Evolutionary conservation across 129 eudicot species (phyloP), one percentile per base, ranked within the genome.

Genomic region (Flaveria sonorensis): DNA sequence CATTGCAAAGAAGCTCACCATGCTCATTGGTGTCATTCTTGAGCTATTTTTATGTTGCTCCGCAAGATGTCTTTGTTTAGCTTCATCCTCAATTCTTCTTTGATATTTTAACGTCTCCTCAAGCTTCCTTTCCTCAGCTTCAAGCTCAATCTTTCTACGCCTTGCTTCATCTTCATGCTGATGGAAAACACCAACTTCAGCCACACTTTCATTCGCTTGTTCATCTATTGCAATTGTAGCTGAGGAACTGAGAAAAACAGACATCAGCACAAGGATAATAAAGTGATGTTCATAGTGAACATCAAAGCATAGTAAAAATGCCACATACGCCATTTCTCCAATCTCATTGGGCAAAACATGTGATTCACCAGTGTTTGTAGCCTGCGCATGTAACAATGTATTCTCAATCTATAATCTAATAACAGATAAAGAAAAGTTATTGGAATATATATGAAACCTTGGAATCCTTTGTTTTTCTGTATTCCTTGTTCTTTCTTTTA

Each of bases 101-200:
- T 95, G 97, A 87, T 87, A 89, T 71, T 95, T 97, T 80, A 95
- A 82, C 73, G 96, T 95, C 81, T 95, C 99, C 84, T 95, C 97
- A 81, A 92, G 99, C 91, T 91, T 89, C 74, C 94, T 89, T 77
- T 91, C 99, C 84, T 95, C 99, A 28, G 89, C 97, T 87, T 95
- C 99, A 88, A 91, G 96, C 75, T 94, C 94, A 11, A 89, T 77
- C 65, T 85, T 82, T 71, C 85, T 86, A 14, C 86, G 87, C 57
- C 73, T 84, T 57, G 77, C 76, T 77, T 94, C 98, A 76, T 91
- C 93, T 81, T 88, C 96, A 53, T 89, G 76, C 64, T 81, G 75
- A 80, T 51, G 52, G 50, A 82, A 71, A 73, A 74, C 84, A 74
- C 74, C 83, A 79, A 42, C 73, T 26, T 74, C 86, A 71, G 61